Percentiles rank a stretch among this genome's conserved stretches.
phyloP scores from a whole-genome alignment of 768 basidiomycete species.

The Royoungia palumana region DNA sequence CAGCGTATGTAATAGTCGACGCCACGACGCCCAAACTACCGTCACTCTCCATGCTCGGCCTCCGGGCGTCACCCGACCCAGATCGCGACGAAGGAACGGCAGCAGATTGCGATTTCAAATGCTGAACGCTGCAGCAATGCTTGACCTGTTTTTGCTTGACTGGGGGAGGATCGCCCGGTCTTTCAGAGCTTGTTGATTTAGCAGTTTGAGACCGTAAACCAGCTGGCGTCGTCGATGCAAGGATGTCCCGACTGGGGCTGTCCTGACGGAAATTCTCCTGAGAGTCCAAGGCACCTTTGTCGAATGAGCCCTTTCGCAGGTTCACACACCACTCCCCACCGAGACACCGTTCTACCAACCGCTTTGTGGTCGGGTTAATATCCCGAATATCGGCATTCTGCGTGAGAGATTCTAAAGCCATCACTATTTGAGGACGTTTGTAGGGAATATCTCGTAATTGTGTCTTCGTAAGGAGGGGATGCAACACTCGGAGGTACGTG shows the following conservation, averaged over 20 bases:
- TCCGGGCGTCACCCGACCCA: conserved; percentile 36
- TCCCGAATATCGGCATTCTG: conserved; percentile 75
- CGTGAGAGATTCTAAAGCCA: conserved; percentile 73
- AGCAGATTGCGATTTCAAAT: conserved; percentile 37
- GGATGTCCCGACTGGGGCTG: conserved; percentile 45
- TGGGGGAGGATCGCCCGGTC: conserved; percentile 10
- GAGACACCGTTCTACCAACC: conserved; percentile 90
- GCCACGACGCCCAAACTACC: conserved; percentile 29
- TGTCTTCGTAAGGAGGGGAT: conserved; percentile 92
- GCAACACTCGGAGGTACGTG: conserved; percentile 93
- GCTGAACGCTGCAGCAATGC: conserved; percentile 64
- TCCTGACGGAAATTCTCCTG: conserved; percentile 31
- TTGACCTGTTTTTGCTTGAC: conserved; percentile 49
- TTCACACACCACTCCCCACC: conserved; percentile 83
- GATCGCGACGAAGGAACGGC: conserved; percentile 32
- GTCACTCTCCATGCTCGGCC: conserved; percentile 39
- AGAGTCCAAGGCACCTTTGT: conserved; percentile 25
- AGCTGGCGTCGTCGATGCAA: conserved; percentile 36
- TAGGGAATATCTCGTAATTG: conserved; percentile 84
- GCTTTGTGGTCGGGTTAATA: conserved; percentile 80
- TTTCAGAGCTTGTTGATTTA: conserved; percentile 9
- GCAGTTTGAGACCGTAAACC: conserved; percentile 3
- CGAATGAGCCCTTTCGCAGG: conserved; percentile 42
- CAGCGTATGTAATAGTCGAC: conserved; percentile 15
- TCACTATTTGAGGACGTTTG: conserved; percentile 88